Base-by-base conservation (phyloP, 2,329 filamentous ascomycete genomes). In the Colletotrichum tofieldiae region DNA sequence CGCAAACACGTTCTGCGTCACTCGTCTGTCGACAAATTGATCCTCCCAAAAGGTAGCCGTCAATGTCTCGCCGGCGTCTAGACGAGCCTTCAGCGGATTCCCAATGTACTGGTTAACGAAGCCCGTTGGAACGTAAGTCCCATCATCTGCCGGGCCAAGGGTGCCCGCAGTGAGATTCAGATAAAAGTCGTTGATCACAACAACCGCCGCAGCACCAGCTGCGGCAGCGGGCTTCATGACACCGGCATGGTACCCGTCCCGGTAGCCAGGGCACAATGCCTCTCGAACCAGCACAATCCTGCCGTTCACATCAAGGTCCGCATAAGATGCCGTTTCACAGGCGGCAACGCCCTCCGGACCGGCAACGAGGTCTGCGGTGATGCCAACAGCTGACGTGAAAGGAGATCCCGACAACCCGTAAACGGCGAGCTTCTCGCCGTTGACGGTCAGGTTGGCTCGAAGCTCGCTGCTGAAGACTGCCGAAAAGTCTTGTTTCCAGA, bases 1-100 rank as follows among this genome's bases (percentile, higher is more conserved):
- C 1, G 83, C 81, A 73, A 86, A 82, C 12, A 86, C 79, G 63
- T 86, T 86, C 75, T 84, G 83, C 0, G 82, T 84, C 26, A 80
- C 78, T 7, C 83, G 79, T 20, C 79, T 76, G 58, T 86, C 83
- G 32, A 82, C 79, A 8, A 81, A 67, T 56, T 79, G 75, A 41
- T 78, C 75, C n/a, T 80, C 77, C 74, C 84, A 77, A 5, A 83
- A 80, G n/a, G 81, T 79, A 0, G 81, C 77, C 3, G 77, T 79
- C n/a, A 80, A 76, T 0, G 71, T 76, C 39, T 83, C 78, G 14
- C 82, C 82, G 0, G 77, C 80, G 0, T 74, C 76, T 0, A 84
- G 77, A 0, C 79, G 78, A 2, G 77, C 75, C 72, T 78, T 79
- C 1, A 81, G 62, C 0, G 77, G 76, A 16, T 75, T 65, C 0